Evolutionary conservation across 2,329 filamentous ascomycete species (phyloP).

Genomic region (Pseudocercospora musae): DNA sequence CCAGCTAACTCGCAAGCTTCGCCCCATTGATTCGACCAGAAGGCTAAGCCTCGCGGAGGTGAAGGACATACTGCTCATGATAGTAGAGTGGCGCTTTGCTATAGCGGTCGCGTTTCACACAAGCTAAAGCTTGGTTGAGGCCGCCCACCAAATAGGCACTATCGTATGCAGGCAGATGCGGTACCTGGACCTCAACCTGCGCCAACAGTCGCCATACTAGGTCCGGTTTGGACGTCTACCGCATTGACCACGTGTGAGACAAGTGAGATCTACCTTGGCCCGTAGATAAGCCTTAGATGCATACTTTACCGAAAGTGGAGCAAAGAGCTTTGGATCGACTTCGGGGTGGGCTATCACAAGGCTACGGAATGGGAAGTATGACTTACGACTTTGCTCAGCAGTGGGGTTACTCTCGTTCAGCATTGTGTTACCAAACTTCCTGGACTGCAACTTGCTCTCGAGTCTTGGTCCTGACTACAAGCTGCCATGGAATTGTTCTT

Average conservation of each 20-base stretch:
- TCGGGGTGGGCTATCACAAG: not conserved
- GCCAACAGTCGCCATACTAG: not conserved
- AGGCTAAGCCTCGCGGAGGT: not conserved
- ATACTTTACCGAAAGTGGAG: too few species aligned
- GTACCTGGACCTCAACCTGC: not conserved
- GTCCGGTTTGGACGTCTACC: not conserved
- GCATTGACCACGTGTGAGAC: not conserved
- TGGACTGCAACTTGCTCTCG: not conserved
- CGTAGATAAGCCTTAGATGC: too few species aligned
- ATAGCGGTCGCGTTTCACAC: not conserved
- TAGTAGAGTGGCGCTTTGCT: not conserved
- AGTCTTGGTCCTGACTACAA: not conserved
- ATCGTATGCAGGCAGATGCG: not conserved
- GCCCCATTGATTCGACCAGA: not conserved
- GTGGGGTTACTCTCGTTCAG: not conserved
- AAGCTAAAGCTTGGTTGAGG: not conserved
- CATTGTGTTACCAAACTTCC: not conserved
- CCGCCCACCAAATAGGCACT: not conserved
- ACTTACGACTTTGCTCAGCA: not conserved
- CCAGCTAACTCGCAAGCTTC: not conserved
- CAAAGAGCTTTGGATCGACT: not conserved
- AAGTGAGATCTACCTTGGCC: not conserved
- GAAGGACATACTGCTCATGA: not conserved
- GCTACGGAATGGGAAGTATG: not conserved
- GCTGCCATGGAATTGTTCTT: constrained; percentile 6